A percentile compares a stretch with the other conserved stretches of the same genome.
Conservation (phyloP, 192 early-diverging fungal species). For the Coemansia furcata region DNA sequence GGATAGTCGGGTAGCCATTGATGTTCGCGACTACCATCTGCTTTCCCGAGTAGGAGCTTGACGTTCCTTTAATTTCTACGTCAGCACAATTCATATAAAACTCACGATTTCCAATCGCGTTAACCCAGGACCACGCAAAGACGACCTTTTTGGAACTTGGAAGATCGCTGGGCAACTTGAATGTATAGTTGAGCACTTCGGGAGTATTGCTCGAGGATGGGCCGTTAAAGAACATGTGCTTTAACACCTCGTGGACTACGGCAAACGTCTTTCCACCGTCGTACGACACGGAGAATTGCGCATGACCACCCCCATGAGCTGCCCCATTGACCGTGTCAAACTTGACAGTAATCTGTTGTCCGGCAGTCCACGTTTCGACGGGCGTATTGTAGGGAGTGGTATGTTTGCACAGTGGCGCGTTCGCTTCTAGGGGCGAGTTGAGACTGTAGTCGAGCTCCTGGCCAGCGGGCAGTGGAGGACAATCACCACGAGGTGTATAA, state of each 20-base stretch:
- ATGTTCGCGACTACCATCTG: conserved; percentile 40
- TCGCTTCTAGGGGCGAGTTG: conserved; percentile 1
- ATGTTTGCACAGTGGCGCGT: conserved; percentile 18
- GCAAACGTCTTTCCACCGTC: conserved; percentile 61
- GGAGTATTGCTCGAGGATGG: not conserved
- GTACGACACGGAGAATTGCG: conserved; percentile 60
- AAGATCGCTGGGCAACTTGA: conserved; percentile 48
- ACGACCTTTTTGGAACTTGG: conserved; percentile 50
- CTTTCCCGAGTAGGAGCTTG: conserved; percentile 33
- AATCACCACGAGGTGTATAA: conserved; percentile 1
- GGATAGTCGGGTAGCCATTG: conserved; percentile 22
- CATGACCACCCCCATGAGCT: conserved; percentile 59
- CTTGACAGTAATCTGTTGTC: conserved; percentile 37
- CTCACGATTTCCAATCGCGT: conserved; percentile 60
- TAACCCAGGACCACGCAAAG: conserved; percentile 64
- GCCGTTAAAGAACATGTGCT: conserved; percentile 29
- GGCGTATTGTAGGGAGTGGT: conserved; percentile 9
- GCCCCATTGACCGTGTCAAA: conserved; percentile 20
- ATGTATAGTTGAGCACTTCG: conserved; percentile 13
- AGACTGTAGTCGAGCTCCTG: conserved; percentile 11
- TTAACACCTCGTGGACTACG: conserved; percentile 50
- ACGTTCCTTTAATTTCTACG: conserved; percentile 43
- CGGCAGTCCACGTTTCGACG: conserved; percentile 43
- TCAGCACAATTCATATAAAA: conserved; percentile 63
- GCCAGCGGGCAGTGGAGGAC: conserved; percentile 2